These are phyloP conservation scores for Boehmeria nivea DNA, from an alignment of 306 rosid species.

Conservation along the genomic window DNA sequence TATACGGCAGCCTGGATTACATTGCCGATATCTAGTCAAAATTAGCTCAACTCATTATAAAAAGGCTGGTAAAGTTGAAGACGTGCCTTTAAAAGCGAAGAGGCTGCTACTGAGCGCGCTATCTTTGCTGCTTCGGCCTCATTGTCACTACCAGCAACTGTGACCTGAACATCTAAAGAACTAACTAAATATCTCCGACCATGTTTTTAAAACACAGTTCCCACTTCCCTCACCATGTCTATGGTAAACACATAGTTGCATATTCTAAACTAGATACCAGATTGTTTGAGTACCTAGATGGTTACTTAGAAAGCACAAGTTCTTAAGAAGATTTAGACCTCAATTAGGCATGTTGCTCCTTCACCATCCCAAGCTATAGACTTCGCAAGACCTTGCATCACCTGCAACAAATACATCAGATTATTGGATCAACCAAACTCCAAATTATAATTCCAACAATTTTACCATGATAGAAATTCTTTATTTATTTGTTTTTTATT, in stretches of 20 bases:
- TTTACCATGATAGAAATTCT: background rate
- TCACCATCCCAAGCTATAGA: constrained; percentile 99
- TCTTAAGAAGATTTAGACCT: constrained; percentile 48
- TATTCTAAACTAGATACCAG: background rate
- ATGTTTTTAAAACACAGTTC: no score
- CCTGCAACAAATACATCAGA: constrained; percentile 35
- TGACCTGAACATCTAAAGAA: constrained; percentile 45
- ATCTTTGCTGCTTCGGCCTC: constrained; percentile 86
- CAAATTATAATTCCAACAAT: background rate
- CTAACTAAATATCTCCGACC: background rate
- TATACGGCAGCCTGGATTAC: constrained; percentile 71
- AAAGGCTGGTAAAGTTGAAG: constrained; percentile 9
- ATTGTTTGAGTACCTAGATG: background rate
- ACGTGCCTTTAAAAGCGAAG: constrained; percentile 79
- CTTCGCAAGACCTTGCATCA: constrained; percentile 99
- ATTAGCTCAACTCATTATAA: background rate
- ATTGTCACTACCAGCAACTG: constrained; percentile 60
- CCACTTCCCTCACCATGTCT: no score
- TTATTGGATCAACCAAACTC: constrained; percentile 4
- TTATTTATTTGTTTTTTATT: background rate
- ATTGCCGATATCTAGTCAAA: no score
- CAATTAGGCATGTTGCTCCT: constrained; percentile 96
- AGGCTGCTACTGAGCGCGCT: constrained; percentile 88
- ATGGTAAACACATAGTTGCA: no score
- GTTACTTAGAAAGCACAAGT: constrained; percentile 4